These are phyloP conservation scores for Talaromyces trachyspermus DNA, from an alignment of 495 filamentous ascomycete genomes.

Conservation along the genomic window DNA sequence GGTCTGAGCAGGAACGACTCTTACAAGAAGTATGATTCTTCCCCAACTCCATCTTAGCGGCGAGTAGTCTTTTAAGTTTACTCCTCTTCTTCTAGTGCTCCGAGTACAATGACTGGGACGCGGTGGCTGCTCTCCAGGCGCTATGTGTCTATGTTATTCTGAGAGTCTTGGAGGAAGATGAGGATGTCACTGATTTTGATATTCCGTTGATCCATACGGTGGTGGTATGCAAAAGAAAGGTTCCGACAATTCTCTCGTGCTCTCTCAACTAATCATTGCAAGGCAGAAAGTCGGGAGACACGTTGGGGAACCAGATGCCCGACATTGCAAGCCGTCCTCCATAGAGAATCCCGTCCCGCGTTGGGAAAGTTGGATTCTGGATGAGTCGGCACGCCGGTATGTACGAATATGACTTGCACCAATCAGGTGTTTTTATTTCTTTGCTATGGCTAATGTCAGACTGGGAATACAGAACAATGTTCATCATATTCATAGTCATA, in stretches of 20 bases:
- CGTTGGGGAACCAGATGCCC: background rate
- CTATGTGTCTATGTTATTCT: background rate
- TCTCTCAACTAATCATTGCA: background rate
- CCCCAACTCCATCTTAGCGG: background rate
- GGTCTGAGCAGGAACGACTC: slow-evolving; percentile 1
- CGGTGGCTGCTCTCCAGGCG: background rate
- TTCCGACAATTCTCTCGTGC: background rate
- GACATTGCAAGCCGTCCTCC: background rate
- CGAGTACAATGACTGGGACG: background rate
- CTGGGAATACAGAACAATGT: slow-evolving; percentile 1
- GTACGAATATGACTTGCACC: background rate
- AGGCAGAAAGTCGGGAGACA: background rate
- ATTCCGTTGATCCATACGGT: background rate
- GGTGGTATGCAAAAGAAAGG: background rate
- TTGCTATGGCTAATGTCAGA: background rate
- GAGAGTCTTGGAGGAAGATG: background rate
- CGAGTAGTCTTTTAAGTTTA: background rate
- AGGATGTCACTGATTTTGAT: background rate
- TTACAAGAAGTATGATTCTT: background rate
- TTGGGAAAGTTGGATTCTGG: slow-evolving; percentile 2
- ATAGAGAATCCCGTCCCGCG: background rate
- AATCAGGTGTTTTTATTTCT: background rate
- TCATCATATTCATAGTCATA: slow-evolving; percentile 1
- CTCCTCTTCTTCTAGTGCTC: background rate
- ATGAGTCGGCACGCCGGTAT: slow-evolving; percentile 4